Conservation (phyloP, 345 rosid species). For the Firmiana major region DNA sequence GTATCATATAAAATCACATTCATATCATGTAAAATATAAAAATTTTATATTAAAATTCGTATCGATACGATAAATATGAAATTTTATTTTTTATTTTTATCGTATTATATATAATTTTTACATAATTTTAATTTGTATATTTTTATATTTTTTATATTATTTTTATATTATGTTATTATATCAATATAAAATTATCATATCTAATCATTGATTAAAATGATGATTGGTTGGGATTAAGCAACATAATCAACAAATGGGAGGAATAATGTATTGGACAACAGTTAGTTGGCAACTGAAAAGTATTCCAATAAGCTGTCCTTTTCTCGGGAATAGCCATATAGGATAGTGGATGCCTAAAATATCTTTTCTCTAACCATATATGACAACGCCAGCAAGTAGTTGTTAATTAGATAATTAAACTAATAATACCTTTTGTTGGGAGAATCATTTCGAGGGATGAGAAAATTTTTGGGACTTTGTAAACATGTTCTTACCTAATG, state of each 20-base stretch:
- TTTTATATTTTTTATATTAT: too few relatives aligned
- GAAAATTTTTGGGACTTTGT: slow-evolving; percentile 56
- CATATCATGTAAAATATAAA: too few relatives aligned
- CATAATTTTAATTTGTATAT: too few relatives aligned
- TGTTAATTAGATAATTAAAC: slow-evolving; percentile 10
- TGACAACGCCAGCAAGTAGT: background rate
- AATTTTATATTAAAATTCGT: too few relatives aligned
- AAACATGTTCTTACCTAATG: slow-evolving; percentile 25
- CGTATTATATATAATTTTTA: too few relatives aligned
- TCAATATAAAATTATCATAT: too few relatives aligned
- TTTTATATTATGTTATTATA: too few relatives aligned
- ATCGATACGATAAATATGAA: too few relatives aligned
- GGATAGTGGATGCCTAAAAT: background rate
- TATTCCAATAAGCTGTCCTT: background rate
- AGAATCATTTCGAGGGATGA: slow-evolving; percentile 69
- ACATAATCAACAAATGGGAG: slow-evolving; percentile 3
- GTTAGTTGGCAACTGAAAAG: background rate
- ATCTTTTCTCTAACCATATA: background rate
- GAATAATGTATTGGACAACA: background rate
- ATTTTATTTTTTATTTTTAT: too few relatives aligned
- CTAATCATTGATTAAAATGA: background rate
- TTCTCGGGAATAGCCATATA: background rate
- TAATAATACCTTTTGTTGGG: slow-evolving; percentile 7
- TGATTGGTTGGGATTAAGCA: background rate
- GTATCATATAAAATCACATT: too few relatives aligned